Evolutionary conservation across 306 rosid genomes (phyloP).

Genomic region (Lathyrus oleraceus): DNA sequence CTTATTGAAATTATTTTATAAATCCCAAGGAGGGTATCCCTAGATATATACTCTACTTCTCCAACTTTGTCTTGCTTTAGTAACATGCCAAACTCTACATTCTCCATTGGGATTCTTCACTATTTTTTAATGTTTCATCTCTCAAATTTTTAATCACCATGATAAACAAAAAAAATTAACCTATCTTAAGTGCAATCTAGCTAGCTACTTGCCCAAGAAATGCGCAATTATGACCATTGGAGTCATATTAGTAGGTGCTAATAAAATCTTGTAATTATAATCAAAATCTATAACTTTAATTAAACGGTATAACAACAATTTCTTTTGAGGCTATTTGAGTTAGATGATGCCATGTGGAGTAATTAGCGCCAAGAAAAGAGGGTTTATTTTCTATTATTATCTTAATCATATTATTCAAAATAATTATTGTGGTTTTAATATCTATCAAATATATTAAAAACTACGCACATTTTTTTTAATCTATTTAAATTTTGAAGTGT

Average conservation of each 20-base stretch:
- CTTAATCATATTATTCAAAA: neutral
- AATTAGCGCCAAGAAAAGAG: conserved; percentile 49
- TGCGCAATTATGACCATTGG: conserved; percentile 45
- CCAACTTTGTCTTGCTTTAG: conserved; percentile 63
- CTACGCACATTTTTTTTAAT: no score
- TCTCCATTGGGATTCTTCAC: conserved; percentile 83
- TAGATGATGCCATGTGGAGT: conserved; percentile 52
- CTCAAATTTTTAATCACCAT: conserved; percentile 36
- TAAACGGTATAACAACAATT: conserved; percentile 20
- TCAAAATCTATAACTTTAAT: conserved; percentile 30
- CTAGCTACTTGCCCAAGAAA: conserved; percentile 30
- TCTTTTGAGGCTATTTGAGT: conserved; percentile 29
- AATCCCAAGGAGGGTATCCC: conserved; percentile 79
- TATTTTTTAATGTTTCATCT: conserved; percentile 4
- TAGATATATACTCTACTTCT: conserved; percentile 49
- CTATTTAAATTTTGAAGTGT: neutral
- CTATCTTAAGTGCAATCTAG: conserved; percentile 30
- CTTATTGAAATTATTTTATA: conserved; percentile 52
- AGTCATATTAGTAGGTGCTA: conserved; percentile 28
- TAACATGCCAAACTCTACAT: conserved; percentile 81
- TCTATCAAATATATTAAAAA: neutral
- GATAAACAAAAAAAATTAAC: conserved; percentile 17
- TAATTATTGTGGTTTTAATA: conserved; percentile 25
- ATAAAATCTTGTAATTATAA: neutral
- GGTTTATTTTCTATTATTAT: conserved; percentile 38